Percentiles rank a stretch among this genome's conserved stretches.
These are phyloP conservation scores for Phaeophleospora eucalypticola DNA, from an alignment of 2,329 filamentous ascomycete species.

Conservation along the genomic window DNA sequence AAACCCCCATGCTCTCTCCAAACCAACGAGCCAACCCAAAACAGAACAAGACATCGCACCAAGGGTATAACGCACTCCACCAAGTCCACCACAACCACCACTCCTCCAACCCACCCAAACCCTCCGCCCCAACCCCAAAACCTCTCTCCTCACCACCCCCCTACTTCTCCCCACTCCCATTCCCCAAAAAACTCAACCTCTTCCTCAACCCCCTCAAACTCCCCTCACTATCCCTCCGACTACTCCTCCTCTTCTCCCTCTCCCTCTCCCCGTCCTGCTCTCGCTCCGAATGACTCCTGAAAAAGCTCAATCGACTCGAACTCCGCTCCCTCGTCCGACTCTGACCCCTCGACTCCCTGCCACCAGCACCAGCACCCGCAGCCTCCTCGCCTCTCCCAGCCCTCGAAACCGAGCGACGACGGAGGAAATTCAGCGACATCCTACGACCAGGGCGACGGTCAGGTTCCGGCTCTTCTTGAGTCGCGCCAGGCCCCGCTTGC, in stretches of 20 bases:
- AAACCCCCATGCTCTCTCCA: no score
- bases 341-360: constrained; percentile 25
- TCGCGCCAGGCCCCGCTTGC: constrained; percentile 6
- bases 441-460: constrained; percentile 15
- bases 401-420: constrained; percentile 28
- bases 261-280: constrained; percentile 9
- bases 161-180: background rate
- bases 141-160: background rate
- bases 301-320: constrained; percentile 25
- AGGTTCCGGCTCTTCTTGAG: constrained; percentile 10
- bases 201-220: constrained; percentile 55
- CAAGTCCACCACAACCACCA: background rate
- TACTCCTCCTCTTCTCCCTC: background rate
- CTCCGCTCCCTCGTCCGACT: constrained; percentile 21
- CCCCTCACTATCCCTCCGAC: constrained; percentile 5
- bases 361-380: no score
- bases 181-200: constrained; percentile 64
- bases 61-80: background rate
- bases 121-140: background rate
- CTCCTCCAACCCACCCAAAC: background rate
- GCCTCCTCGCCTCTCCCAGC: constrained; percentile 14
- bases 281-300: constrained; percentile 15
- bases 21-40: no score
- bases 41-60: no score
- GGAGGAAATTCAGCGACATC: constrained; percentile 26